Evolutionary conservation across 169 alveolate genomes (phyloP), one percentile per base, ranked within the genome.

Genomic region (Toxoplasma gondii): DNA sequence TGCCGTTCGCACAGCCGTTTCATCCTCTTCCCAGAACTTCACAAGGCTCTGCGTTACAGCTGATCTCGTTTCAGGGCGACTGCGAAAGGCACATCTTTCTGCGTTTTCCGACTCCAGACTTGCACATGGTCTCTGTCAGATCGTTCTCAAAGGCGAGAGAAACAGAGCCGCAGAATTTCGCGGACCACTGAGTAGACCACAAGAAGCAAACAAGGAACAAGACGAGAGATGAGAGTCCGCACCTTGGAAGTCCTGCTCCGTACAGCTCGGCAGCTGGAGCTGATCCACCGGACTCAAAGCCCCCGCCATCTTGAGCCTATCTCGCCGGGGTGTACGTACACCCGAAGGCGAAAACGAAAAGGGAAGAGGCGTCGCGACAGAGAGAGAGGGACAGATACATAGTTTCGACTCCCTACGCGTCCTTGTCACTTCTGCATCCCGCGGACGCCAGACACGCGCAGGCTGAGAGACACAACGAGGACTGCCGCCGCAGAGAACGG

Each of bases 201-300:
- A 78, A 78, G 44, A 78, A n/a, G 43, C 39, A 19, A 78, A 27
- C 10, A 19, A 78, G 44, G 45, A 78, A 45, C n/a, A n/a, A 9
- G 43, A 19, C 4, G 44, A 9, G 45, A 17, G n/a, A n/a, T 10
- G 44, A 78, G 43, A 78, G 86, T 1, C 86, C 12, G 44, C 41
- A 82, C 90, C 90, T 43, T 41, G 90, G 90, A 82, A 82, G 17
- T 82, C 41, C 5, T 82, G 90, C 38, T 82, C 90, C 53, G 90
- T 29, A 67, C 90, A 82, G 38, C 69, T 82, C 38, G 90, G 90
- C 69, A 82, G 90, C 90, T 82, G 44, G 2, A 82, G 53, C 90
- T 44, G 84, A 12, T 74, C 84, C 19, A 74, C 84, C 39, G 39
- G 84, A 24, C 39, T 31, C 45, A 74, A 7, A 5, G 49, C 43